Percentiles rank a stretch among this genome's conserved stretches.
Evolutionary conservation across 2,329 filamentous ascomycete genomes (phyloP).

Genomic region (Sporothrix sp.): DNA sequence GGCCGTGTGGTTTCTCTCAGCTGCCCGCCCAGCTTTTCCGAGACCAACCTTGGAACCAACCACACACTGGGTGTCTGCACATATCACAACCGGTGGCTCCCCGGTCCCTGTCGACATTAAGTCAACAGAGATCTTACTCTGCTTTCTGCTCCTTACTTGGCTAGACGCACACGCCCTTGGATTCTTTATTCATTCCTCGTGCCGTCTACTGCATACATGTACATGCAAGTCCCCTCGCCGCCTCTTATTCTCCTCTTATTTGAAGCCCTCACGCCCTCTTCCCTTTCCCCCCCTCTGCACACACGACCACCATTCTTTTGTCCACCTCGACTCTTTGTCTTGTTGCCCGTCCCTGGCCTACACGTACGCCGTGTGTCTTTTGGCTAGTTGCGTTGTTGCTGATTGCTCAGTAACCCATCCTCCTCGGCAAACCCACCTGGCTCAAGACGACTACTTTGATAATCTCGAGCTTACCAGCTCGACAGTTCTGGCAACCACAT

Average conservation of each 20-base stretch:
- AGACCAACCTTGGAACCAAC: too few relatives aligned
- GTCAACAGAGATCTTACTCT: conserved; percentile 23
- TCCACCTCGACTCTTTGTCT: neutral
- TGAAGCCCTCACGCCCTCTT: neutral
- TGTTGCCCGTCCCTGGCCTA: neutral
- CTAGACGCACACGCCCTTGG: neutral
- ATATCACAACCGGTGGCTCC: conserved; percentile 28
- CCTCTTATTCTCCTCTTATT: conserved; percentile 1
- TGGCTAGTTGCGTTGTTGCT: neutral
- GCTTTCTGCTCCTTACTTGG: neutral
- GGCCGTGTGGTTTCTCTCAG: too few relatives aligned
- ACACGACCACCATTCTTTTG: neutral
- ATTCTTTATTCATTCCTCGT: neutral
- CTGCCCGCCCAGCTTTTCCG: too few relatives aligned
- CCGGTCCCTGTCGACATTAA: conserved; percentile 24
- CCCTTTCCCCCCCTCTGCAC: neutral
- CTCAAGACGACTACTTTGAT: neutral
- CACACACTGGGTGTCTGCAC: conserved; percentile 42
- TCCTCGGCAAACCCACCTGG: too few relatives aligned
- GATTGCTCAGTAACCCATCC: too few relatives aligned
- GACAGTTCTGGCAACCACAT: neutral
- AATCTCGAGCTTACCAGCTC: neutral
- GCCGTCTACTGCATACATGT: too few relatives aligned
- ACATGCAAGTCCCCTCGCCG: too few relatives aligned
- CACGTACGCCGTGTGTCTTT: too few relatives aligned